Evolutionary conservation across 768 basidiomycete species (phyloP), one percentile per base, ranked within the genome.

Genomic region (Auricularia auricula-judae): DNA sequence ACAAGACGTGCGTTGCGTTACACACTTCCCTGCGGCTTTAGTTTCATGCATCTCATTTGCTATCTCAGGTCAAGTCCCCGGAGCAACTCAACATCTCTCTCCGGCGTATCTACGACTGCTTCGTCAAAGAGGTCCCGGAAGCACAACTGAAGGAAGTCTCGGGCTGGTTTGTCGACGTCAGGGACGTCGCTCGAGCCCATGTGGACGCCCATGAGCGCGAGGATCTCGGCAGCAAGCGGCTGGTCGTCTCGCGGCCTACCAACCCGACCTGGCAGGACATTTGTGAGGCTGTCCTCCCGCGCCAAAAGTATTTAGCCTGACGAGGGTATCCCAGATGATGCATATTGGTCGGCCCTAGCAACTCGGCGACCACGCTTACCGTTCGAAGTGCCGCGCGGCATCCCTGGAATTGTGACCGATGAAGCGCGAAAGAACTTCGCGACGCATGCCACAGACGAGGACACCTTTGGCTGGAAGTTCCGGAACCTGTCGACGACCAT

Each of bases 1-100:
- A 53, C 78, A 81, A 67, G 74, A 78, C 59, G 73, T 75, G 56
- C 70, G 71, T 23, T 67, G 63, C 21, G 71, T 73, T 39, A 75
- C 76, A 36, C 62, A 69, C 44, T 69, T 81, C 65, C 80, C 80
- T 29, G 29, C 29, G 29, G 29, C 29, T 29, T 29, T 29, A 29
- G 2, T 29, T 29, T 29, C 29, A 29, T 29, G 29, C 29, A 42
- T 42, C 12, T 42, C 39, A 42, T 7, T 14, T 7, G 73, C 73
- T 73, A 35, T 72, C 72, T 29, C 18, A 61, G 34, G 34, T 59
- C 29, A 14, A 59, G 12, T 35, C 34, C 23, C 34, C 29, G 23
- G 29, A 59, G 29, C 23, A 23, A 29, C 34, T 59, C 23, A 35
- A 59, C 18, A 33, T 59, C 23, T 29, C 23, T 33, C 16, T 59